Base-by-base conservation (phyloP, 805 yeast species). In the Kazachstania psychrophila region DNA sequence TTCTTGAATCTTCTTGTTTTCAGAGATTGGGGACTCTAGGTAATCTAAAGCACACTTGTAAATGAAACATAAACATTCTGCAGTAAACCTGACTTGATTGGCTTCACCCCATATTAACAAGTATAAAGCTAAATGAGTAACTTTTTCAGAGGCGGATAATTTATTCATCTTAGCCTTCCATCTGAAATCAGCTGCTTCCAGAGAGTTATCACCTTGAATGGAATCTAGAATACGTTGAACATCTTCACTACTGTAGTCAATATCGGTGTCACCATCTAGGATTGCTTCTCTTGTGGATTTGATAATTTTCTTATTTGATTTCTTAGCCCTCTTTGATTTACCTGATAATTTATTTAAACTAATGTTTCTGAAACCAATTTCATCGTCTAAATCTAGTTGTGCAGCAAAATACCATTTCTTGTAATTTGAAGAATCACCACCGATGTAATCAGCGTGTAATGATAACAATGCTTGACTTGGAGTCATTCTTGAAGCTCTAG, bases 371-470 rank as follows among this genome's bases (percentile, higher is more conserved):
- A 71, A 69, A 6, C 80, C 81, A 26, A 75, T 60, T 33, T 72
- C 79, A 37, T 74, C 80, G 59, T 87, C 95, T 34, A 80, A 61
- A 46, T 79, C 86, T 30, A 80, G 63, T 59, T 79, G 85, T 7
- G 94, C 84, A 32, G 92, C 85, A 59, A 88, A 83, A 57, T 79
- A 85, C 97, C 97, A 88, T 59, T 82, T 86, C 51, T 81, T 73
- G 60, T 79, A 89, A 59, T 88, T 88, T 5, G 96, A 73, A 39
- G 77, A 66, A 39, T 79, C 84, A 23, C 96, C 96, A 2, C 96
- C 94, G 53, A 83, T 81, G 63, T 80, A 83, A 60, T 83, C 94
- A 30, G 89, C 86, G 54, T 83, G 94, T 52, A 83, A 67, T 29
- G 86, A 77, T 47, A 82, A 67, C 49, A 83, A 66, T 36, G 92